Evolutionary conservation across 1,139 yeast genomes (phyloP), one percentile per base, ranked within the genome.

Genomic region (Suhomyces panamericanus): DNA sequence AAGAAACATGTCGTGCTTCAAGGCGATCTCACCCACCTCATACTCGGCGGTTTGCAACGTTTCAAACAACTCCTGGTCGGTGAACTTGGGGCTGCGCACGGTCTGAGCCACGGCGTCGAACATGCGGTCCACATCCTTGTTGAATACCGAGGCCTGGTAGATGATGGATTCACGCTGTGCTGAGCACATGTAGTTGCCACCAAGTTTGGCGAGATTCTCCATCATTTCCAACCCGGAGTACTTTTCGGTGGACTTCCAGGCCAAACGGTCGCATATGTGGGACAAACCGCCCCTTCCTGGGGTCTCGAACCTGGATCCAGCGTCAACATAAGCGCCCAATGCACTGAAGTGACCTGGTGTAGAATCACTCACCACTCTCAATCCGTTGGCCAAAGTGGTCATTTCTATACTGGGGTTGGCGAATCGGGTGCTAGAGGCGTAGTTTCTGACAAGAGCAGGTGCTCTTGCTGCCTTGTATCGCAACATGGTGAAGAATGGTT

Each of bases 141-240:
- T 90, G 73, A 93, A 93, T 1, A 90, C 96, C 1, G 96, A 85
- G 2, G 97, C 96, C 64, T 93, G 98, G 64, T 93, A 93, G 70
- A 93, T 81, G 72, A 93, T 78, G 5, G 95, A 80, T 62, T 93
- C 99, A 59, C 99, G 77, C 26, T 95, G 88, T 1, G 96, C 88
- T 1, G 96, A 85, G 60, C 96, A 87, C 82, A 89, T 91, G 65
- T 87, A 90, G 64, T 91, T 93, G 11, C 99, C 99, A 35, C 99
- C 99, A 44, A 93, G 67, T 42, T 81, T 74, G 44, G 89, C 90
- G 52, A 93, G 72, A 31, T 79, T 77, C 53, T 86, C 86, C 55
- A 87, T 76, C 89, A 93, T 87, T 47, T 85, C 78, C 31, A 76
- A 67, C 3, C 90, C 91, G 2, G 80, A 59, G 48, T 78, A 73